Percentiles rank a stretch among this genome's conserved stretches.
Conservation (phyloP, 352 stramenopile genomes). For the Phytopythium boreale region DNA sequence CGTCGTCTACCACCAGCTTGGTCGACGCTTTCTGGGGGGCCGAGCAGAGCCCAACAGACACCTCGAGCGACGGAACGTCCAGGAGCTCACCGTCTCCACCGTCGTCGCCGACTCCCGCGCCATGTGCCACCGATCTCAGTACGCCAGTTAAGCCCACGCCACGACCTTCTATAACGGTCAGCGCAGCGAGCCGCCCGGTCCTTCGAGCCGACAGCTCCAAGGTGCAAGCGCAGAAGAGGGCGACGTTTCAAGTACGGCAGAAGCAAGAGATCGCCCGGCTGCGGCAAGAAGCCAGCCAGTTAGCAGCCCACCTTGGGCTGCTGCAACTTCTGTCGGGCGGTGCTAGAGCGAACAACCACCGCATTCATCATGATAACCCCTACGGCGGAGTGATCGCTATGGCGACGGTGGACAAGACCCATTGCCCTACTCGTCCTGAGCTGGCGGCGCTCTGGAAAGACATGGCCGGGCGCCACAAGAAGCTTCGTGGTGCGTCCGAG, state of each 20-base stretch:
- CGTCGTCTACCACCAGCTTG: neutral
- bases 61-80: neutral
- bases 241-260: slow-evolving; percentile 8
- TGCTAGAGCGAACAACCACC: neutral
- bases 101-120: neutral
- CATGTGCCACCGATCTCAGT: neutral
- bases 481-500: slow-evolving; percentile 13
- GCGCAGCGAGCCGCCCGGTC: neutral
- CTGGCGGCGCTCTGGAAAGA: slow-evolving; percentile 13
- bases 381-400: neutral
- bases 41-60: neutral
- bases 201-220: neutral
- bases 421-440: neutral
- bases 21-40: neutral
- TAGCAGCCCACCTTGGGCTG: slow-evolving; percentile 20
- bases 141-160: neutral
- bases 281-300: slow-evolving; percentile 15
- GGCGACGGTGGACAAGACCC: neutral
- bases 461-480: slow-evolving; percentile 20
- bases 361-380: neutral
- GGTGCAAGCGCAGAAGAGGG: neutral
- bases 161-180: neutral
- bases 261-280: slow-evolving; percentile 31
- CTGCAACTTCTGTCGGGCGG: slow-evolving; percentile 6
- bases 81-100: neutral